Evolutionary conservation across 139 green algal species (phyloP).

Genomic region (Micractinium sp.): DNA sequence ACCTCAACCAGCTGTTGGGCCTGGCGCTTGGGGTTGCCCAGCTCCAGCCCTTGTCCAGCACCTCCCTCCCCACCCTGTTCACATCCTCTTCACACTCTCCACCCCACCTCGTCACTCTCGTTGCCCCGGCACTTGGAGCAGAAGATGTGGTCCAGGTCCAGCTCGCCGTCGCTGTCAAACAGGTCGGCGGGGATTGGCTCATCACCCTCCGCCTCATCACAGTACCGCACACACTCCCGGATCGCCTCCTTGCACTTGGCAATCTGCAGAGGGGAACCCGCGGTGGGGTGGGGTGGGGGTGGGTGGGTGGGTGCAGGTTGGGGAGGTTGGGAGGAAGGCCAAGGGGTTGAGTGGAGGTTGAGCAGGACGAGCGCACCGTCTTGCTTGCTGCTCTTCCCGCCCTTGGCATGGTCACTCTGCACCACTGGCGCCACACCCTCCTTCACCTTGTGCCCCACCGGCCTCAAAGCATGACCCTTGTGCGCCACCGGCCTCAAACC

Average conservation of each 20-base stretch:
- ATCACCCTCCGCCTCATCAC: slow-evolving; percentile 59
- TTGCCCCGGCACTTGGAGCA: slow-evolving; percentile 74
- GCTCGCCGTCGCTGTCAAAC: slow-evolving; percentile 77
- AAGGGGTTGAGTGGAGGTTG: too few species aligned
- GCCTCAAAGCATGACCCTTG: too few species aligned
- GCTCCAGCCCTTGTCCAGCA: too few species aligned
- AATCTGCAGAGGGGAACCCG: slow-evolving; percentile 34
- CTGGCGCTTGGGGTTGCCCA: too few species aligned
- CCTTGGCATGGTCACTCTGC: too few species aligned
- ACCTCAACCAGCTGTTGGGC: too few species aligned
- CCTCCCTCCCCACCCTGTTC: too few species aligned
- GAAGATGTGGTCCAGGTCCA: slow-evolving; percentile 80
- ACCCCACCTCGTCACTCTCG: slow-evolving; percentile 43
- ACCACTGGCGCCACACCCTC: too few species aligned
- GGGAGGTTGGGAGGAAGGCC: background rate
- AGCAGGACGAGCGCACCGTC: too few species aligned
- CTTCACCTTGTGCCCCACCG: too few species aligned
- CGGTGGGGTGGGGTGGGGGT: background rate
- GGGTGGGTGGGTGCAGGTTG: slow-evolving; percentile 19
- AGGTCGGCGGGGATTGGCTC: slow-evolving; percentile 24
- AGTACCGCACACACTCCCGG: slow-evolving; percentile 61
- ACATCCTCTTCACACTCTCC: too few species aligned
- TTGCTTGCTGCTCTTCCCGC: background rate
- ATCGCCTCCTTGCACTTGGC: slow-evolving; percentile 66
- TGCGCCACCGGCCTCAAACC: too few species aligned